Conservation (phyloP, 768 basidiomycete genomes). For the Phanerochaete carnosa region DNA sequence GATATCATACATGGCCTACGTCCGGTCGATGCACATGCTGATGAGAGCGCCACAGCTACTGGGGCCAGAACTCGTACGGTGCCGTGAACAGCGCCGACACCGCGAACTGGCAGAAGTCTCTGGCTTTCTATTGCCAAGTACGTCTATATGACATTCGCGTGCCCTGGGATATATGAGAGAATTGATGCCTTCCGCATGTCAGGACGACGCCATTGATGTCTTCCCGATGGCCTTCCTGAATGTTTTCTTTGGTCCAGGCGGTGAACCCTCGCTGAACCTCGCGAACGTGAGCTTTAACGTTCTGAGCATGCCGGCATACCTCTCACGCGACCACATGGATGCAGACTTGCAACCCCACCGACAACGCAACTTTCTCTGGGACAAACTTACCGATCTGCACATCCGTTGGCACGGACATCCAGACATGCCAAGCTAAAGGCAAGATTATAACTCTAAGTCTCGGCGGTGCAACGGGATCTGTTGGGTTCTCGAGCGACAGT, state of each 20-base stretch:
- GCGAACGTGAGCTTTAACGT: constrained; percentile 48
- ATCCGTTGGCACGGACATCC: constrained; percentile 38
- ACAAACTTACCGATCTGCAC: constrained; percentile 39
- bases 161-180: constrained; percentile 2
- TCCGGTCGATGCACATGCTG: neutral
- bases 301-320: neutral
- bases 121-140: constrained; percentile 65
- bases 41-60: constrained; percentile 44
- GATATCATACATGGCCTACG: neutral
- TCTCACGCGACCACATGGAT: neutral
- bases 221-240: constrained; percentile 70
- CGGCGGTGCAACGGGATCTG: constrained; percentile 40
- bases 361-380: constrained; percentile 39
- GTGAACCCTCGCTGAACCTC: constrained; percentile 61
- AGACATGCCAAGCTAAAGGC: constrained; percentile 41
- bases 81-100: constrained; percentile 45
- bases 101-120: constrained; percentile 55
- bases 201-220: constrained; percentile 68
- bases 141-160: constrained; percentile 12
- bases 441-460: constrained; percentile 46
- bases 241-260: constrained; percentile 62
- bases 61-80: constrained; percentile 77
- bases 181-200: neutral
- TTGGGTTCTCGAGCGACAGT: constrained; percentile 35
- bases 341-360: constrained; percentile 40